phyloP scores from a whole-genome alignment of 2,329 filamentous ascomycete species.

The Colletotrichum sp. region DNA sequence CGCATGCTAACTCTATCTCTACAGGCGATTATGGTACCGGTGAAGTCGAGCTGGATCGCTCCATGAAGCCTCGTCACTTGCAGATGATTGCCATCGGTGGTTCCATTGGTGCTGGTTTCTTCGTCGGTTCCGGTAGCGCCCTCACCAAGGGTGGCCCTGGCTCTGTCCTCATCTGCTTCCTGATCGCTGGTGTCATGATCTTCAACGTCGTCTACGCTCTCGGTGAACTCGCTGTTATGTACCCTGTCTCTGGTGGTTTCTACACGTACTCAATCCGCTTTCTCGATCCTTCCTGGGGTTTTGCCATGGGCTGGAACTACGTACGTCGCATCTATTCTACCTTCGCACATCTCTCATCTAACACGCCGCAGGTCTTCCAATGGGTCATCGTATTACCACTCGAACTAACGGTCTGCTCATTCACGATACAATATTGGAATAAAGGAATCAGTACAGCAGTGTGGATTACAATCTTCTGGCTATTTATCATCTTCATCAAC shows the following conservation, averaged over 20 bases:
- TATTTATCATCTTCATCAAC: slow-evolving; percentile 54
- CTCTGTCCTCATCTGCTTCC: slow-evolving; percentile 53
- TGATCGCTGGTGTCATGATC: slow-evolving; percentile 64
- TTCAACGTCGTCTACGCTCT: slow-evolving; percentile 65
- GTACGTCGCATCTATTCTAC: slow-evolving; percentile 2
- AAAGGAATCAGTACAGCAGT: slow-evolving; percentile 47
- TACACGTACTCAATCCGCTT: slow-evolving; percentile 66
- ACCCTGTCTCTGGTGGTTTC: slow-evolving; percentile 66
- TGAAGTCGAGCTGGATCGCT: slow-evolving; percentile 41
- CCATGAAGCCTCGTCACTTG: slow-evolving; percentile 61
- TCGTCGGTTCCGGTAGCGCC: slow-evolving; percentile 62
- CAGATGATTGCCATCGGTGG: slow-evolving; percentile 68
- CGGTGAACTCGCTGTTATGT: slow-evolving; percentile 66
- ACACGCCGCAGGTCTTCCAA: slow-evolving; percentile 40
- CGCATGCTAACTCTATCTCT: background rate
- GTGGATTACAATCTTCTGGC: slow-evolving; percentile 59
- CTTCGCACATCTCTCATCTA: background rate
- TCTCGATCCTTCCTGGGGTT: slow-evolving; percentile 65
- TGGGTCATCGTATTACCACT: slow-evolving; percentile 55
- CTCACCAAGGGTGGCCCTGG: slow-evolving; percentile 54
- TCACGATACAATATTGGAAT: slow-evolving; percentile 59
- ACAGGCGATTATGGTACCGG: slow-evolving; percentile 17
- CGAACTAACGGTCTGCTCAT: slow-evolving; percentile 53
- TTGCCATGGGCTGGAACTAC: slow-evolving; percentile 58
- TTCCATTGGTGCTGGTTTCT: slow-evolving; percentile 67